Base-by-base conservation (phyloP, 2,329 filamentous ascomycete genomes). In the Reticulascus tulasneorum region DNA sequence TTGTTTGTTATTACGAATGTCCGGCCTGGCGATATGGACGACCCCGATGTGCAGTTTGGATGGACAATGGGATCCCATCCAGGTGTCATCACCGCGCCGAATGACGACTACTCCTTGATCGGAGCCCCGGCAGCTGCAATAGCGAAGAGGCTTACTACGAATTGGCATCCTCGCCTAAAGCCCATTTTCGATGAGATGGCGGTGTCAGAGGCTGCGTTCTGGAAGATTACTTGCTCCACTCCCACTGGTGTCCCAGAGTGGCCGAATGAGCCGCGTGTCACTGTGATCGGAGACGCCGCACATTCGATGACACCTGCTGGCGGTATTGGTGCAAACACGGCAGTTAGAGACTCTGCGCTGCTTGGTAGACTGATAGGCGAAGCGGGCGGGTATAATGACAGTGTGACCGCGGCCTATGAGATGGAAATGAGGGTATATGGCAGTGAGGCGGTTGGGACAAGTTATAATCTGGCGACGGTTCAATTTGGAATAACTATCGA, bases 171-270 rank as follows among this genome's bases (percentile, higher is more conserved):
- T 11, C 63, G 69, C 5, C 56, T 82, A 29, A 69, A 63, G 51
- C 66, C 76, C 3, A 54, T 82, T 0, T 73, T 82, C 41, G 74
- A 80, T 7, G 47, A 79, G 28, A 79, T 81, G 73, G 51, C 59
- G 5, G 72, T 70, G 38, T 44, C 55, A 0, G 74, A 82, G 45
- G 72, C 77, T 0, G 77, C 78, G 0, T 83, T 83, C 45, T 82
- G 77, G 77, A 82, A 81, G 48, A 82, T 83, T 31, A 82, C 77
- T 3, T 81, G 76, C 48, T 80, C 76, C 1, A 71, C 66, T 1
- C 79, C 77, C 0, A 63, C 63, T 1, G 77, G 77, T 3, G 75
- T 82, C 0, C 77, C 78, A 0, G 64, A 72, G 30, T 82, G 79
- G 79, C 48, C 59, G 9, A 81, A 77, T 33, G 67, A 78, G 37